These are phyloP conservation scores for Beta corolliflora DNA, from an alignment of 179 eudicot species.

Conservation along the genomic window DNA sequence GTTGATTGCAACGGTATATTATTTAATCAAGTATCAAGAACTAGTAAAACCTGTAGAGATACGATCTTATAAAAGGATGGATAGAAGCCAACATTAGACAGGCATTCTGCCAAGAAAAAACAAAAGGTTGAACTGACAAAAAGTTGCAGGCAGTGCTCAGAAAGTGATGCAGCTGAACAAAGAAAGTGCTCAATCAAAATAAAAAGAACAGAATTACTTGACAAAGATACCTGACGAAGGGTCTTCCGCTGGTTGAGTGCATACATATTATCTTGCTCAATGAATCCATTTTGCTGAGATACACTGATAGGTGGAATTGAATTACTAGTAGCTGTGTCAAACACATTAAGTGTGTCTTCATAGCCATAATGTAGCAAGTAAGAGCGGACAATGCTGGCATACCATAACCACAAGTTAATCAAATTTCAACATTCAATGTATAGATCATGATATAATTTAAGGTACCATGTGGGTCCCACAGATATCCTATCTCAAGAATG, in stretches of 20 bases:
- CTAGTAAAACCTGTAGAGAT: background rate
- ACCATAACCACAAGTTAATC: slow-evolving; percentile 28
- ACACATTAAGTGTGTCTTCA: slow-evolving; percentile 70
- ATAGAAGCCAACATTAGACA: background rate
- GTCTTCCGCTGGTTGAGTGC: slow-evolving; percentile 65
- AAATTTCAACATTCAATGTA: background rate
- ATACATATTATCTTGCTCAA: slow-evolving; percentile 55
- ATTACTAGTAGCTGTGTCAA: slow-evolving; percentile 68
- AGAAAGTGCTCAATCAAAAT: background rate
- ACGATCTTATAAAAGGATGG: background rate
- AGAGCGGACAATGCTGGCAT: slow-evolving; percentile 75
- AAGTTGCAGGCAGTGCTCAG: background rate
- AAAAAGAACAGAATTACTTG: background rate
- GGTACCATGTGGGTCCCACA: background rate
- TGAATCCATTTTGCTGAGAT: slow-evolving; percentile 56
- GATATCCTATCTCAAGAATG: background rate
- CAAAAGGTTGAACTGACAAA: background rate
- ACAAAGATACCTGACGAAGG: slow-evolving; percentile 76
- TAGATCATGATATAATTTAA: background rate
- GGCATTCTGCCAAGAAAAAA: background rate
- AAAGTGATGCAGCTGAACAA: background rate
- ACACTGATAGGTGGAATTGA: slow-evolving; percentile 60
- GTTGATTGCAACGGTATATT: background rate
- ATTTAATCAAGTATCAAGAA: background rate
- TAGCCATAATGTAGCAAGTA: slow-evolving; percentile 94